Evolutionary conservation across 805 yeast genomes (phyloP), one percentile per base, ranked within the genome.

Genomic region (Wickerhamiella galacta): DNA sequence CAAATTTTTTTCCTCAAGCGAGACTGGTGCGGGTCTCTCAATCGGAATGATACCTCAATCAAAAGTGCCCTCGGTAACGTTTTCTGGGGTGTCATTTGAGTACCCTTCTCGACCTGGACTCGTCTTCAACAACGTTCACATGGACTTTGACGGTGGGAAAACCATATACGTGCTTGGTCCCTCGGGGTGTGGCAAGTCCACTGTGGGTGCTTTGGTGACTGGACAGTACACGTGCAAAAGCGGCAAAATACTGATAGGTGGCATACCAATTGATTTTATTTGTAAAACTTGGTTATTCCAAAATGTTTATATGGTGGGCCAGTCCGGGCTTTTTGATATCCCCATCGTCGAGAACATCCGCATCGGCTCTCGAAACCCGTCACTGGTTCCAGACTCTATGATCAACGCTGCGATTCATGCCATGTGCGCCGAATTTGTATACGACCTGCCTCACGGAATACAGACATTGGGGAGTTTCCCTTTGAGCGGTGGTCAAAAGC

Each of bases 151-250:
- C 1, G 51, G 67, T 1, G 62, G 66, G 1, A 42, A 55, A 20
- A 47, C 68, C 5, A 70, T 75, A 1, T 87, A 70, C 44, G 53
- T 90, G 3, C 68, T 90, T 26, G 99, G 99, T 1, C 63, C 65
- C 39, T 83, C 95, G 0, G 99, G 99, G 0, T 74, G 85, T 0
- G 98, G 98, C 0, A 90, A 90, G 51, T 87, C 96, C 0, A 77
- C 96, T 0, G 39, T 90, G 2, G 67, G 76, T 0, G 66, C 65
- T 23, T 50, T 90, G 2, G 44, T 90, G 1, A 49, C 77, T 34
- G 66, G 66, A 18, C 63, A 80, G 16, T 82, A 85, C 44, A 39
- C 50, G 0, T 55, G 61, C 0, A 42, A 53, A 4, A 35, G 49
- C 0, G 98, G 98, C 0, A 35, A 46, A 1, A 66, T 90, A 1